Percentiles rank a stretch among this genome's conserved stretches.
These are phyloP conservation scores for Rhododendron henanense DNA, from an alignment of 148 eudicot species.

Conservation along the genomic window DNA sequence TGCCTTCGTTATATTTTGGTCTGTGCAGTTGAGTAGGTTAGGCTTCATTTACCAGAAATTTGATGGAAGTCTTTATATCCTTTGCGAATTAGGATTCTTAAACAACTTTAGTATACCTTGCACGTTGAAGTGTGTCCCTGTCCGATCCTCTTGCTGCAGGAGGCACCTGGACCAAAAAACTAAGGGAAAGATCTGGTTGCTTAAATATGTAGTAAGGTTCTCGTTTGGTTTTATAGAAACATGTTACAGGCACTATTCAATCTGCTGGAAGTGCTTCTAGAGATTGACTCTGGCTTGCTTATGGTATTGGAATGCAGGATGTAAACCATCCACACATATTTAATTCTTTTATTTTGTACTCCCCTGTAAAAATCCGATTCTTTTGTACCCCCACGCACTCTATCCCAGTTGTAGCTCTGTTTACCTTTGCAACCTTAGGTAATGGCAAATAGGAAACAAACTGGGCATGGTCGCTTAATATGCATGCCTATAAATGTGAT, in stretches of 20 bases:
- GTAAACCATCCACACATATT: neutral
- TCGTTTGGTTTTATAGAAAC: neutral
- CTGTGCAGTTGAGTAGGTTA: neutral
- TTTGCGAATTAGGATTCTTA: neutral
- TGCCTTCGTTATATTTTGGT: neutral
- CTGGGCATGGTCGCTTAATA: neutral
- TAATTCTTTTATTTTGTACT: neutral
- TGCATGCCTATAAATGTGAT: neutral
- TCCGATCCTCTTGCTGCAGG: neutral
- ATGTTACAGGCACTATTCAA: neutral
- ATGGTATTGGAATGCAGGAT: neutral
- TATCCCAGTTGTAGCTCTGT: neutral
- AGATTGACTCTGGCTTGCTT: neutral
- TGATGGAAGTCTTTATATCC: neutral
- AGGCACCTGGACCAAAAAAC: neutral
- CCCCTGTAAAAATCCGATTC: neutral
- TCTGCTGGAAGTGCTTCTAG: neutral
- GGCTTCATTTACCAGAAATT: constrained; percentile 3
- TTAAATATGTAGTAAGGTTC: neutral
- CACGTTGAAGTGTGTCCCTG: neutral
- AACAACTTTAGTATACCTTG: neutral
- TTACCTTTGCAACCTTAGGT: neutral
- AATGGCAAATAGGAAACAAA: neutral
- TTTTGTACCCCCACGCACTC: neutral
- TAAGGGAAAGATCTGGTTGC: neutral